These are phyloP conservation scores for Sporobolomyces phaffii DNA, from an alignment of 768 basidiomycete species.

Conservation along the genomic window DNA sequence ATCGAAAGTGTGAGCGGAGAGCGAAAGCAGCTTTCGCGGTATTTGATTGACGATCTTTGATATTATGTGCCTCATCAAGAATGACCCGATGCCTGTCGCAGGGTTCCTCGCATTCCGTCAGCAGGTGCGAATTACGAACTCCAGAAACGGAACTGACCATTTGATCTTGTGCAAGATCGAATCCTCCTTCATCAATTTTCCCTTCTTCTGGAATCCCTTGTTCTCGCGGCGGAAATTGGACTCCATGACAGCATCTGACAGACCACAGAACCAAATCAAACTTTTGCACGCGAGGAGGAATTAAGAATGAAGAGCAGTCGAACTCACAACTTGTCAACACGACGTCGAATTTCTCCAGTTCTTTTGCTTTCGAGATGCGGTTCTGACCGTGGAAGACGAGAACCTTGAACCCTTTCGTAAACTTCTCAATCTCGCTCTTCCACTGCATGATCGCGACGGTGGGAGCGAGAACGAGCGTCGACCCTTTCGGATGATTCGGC, in stretches of 20 bases:
- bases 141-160: conserved; percentile 56
- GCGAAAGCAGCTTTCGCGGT: conserved; percentile 97
- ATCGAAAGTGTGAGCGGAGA: conserved; percentile 68
- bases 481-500: conserved; percentile 53
- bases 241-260: conserved; percentile 77
- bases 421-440: conserved; percentile 83
- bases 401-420: conserved; percentile 76
- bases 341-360: conserved; percentile 79
- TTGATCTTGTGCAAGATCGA: conserved; percentile 75
- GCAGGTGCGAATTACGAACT: background rate
- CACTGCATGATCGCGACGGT: conserved; percentile 66
- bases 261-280: background rate
- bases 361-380: conserved; percentile 50
- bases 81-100: conserved; percentile 39
- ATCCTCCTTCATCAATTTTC: conserved; percentile 74
- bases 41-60: conserved; percentile 89
- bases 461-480: conserved; percentile 76
- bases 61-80: conserved; percentile 69
- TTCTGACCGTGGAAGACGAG: conserved; percentile 52
- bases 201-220: conserved; percentile 81
- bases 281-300: too few species aligned
- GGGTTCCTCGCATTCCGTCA: background rate
- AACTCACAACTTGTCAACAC: conserved; percentile 67
- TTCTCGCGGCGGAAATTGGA: conserved; percentile 89
- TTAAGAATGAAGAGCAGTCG: conserved; percentile 2